These are phyloP conservation scores for Paramecium caudatum DNA, from an alignment of 73 alveolate genomes.

Conservation along the genomic window DNA sequence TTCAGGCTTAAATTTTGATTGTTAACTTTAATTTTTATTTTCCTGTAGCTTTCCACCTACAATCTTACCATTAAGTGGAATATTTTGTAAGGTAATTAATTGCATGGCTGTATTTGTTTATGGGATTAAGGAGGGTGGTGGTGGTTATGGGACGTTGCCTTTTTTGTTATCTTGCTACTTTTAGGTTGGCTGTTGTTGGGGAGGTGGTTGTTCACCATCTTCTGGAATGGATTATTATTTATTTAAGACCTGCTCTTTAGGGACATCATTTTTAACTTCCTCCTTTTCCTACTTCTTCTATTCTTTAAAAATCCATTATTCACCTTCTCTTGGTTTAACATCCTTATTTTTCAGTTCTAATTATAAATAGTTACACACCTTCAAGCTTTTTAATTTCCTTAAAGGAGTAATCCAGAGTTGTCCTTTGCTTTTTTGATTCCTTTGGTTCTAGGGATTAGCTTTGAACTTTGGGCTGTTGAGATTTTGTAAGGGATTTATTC, in stretches of 20 bases:
- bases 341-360: neutral
- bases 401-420: conserved; percentile 64
- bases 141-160: conserved; percentile 21
- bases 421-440: conserved; percentile 25
- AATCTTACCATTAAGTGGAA: conserved; percentile 61
- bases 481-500: conserved; percentile 16
- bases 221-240: conserved; percentile 36
- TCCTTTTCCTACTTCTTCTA: conserved; percentile 24
- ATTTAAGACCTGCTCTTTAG: neutral
- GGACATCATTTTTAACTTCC: conserved; percentile 40
- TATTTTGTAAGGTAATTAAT: conserved; percentile 47
- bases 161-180: conserved; percentile 2
- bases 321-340: conserved; percentile 62
- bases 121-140: conserved; percentile 57
- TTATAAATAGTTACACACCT: conserved; percentile 9
- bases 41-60: conserved; percentile 60
- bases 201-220: neutral
- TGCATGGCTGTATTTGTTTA: neutral
- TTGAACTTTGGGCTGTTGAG: neutral
- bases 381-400: conserved; percentile 48
- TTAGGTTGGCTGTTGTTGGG: neutral
- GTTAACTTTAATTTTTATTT: conserved; percentile 45
- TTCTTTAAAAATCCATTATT: conserved; percentile 34
- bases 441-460: conserved; percentile 23
- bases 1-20: conserved; percentile 29